Conservation (phyloP, 139 green algal species). For the Coelastrella sp. region DNA sequence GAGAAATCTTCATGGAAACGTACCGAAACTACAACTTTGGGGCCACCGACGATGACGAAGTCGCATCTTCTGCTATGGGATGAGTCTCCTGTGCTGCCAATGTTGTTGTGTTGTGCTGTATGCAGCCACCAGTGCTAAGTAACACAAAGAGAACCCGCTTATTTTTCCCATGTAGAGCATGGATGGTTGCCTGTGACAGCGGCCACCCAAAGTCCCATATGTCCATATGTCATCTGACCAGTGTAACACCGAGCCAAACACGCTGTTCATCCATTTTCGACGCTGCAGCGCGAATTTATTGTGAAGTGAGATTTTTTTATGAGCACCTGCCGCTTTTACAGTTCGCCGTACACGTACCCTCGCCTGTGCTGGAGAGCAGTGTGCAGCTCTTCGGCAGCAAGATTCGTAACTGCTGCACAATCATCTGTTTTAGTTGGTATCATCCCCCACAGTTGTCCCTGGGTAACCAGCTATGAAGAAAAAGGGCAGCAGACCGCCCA, state of each 20-base stretch:
- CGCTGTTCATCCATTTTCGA: too few relatives aligned
- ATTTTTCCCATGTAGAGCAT: too few relatives aligned
- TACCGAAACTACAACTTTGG: conserved; percentile 47
- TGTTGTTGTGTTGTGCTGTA: too few relatives aligned
- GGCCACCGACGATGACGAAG: neutral
- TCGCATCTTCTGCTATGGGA: neutral
- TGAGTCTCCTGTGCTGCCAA: neutral
- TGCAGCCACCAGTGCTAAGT: too few relatives aligned
- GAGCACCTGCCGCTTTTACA: neutral
- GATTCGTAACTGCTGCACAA: too few relatives aligned
- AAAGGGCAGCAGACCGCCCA: conserved; percentile 22
- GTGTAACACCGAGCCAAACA: neutral
- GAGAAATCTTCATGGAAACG: conserved; percentile 65
- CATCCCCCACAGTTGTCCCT: too few relatives aligned
- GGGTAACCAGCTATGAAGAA: conserved; percentile 6
- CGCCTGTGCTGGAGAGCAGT: too few relatives aligned
- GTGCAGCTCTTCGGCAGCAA: too few relatives aligned
- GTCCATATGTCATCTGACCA: neutral
- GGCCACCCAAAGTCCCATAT: neutral
- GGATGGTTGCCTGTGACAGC: too few relatives aligned
- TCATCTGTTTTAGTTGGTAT: too few relatives aligned
- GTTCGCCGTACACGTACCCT: neutral
- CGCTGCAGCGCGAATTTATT: too few relatives aligned
- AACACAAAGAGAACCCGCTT: too few relatives aligned
- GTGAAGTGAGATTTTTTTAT: neutral